Conservation (phyloP, 1,139 yeast genomes). For the Debaryomyces sp. region DNA sequence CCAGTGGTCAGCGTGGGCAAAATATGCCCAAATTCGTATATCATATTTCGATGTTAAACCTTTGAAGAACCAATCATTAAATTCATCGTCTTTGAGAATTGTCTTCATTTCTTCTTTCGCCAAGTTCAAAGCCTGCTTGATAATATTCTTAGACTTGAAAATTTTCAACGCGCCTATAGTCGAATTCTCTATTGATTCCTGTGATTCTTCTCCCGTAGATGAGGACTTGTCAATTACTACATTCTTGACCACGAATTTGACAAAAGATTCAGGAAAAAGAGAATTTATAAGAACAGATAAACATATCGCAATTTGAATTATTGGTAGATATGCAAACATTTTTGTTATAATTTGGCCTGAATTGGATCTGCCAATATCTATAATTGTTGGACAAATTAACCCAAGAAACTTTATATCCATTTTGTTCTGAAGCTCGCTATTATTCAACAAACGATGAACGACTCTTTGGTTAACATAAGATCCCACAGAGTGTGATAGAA, state of each 20-base stretch:
- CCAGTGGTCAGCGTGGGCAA: slow-evolving; percentile 65
- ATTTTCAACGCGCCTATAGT: slow-evolving; percentile 47
- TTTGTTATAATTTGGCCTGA: slow-evolving; percentile 47
- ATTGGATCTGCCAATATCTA: slow-evolving; percentile 53
- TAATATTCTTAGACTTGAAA: slow-evolving; percentile 40
- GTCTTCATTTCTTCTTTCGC: slow-evolving; percentile 59
- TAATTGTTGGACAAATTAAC: slow-evolving; percentile 64
- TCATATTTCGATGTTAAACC: slow-evolving; percentile 19
- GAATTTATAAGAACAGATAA: slow-evolving; percentile 19
- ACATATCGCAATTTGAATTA: slow-evolving; percentile 26
- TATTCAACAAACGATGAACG: slow-evolving; percentile 27
- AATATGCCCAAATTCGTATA: slow-evolving; percentile 55
- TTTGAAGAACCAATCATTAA: slow-evolving; percentile 54
- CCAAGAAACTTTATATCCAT: slow-evolving; percentile 49
- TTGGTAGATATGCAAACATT: slow-evolving; percentile 35
- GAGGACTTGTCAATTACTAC: slow-evolving; percentile 27
- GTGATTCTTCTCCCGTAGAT: slow-evolving; percentile 16
- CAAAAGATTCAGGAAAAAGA: slow-evolving; percentile 18
- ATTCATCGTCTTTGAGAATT: slow-evolving; percentile 44
- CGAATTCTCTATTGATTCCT: slow-evolving; percentile 38
- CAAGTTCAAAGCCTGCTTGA: slow-evolving; percentile 55
- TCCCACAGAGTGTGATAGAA: slow-evolving; percentile 68
- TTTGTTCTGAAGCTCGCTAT: slow-evolving; percentile 19
- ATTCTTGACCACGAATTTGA: slow-evolving; percentile 26
- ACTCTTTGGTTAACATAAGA: slow-evolving; percentile 58